Evolutionary conservation across 208 protist species (phyloP).

Genomic region (Trypanosoma lewisi): DNA sequence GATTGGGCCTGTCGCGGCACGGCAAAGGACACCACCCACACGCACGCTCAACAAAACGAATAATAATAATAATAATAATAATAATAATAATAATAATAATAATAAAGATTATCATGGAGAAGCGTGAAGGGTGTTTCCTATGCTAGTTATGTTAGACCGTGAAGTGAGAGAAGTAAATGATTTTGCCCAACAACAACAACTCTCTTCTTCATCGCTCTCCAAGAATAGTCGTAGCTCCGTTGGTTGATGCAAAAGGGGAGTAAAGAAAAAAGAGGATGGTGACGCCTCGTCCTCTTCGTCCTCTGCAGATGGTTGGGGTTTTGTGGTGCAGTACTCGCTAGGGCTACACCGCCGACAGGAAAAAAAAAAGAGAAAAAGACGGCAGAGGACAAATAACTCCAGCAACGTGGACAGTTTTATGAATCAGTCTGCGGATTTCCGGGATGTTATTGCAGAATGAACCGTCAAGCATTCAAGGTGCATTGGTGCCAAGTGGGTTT

Average conservation of each 20-base stretch:
- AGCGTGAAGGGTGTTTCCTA: conserved; percentile 14
- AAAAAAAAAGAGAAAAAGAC: too few species aligned
- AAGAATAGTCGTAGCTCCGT: not conserved
- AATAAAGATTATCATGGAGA: too few species aligned
- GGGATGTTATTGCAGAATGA: conserved; percentile 27
- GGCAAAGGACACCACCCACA: not conserved
- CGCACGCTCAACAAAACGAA: not conserved
- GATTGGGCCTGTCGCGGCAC: not conserved
- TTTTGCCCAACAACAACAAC: not conserved
- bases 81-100: conserved; percentile 5
- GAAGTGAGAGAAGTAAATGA: conserved; percentile 2
- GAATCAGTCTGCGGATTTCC: conserved; percentile 35
- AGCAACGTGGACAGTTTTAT: conserved; percentile 37
- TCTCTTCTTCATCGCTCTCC: not conserved
- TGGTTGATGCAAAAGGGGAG: not conserved
- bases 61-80: conserved; percentile 1
- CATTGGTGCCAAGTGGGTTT: conserved; percentile 17
- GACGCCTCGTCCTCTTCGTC: too few species aligned
- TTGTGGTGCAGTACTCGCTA: too few species aligned
- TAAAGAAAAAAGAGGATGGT: too few species aligned
- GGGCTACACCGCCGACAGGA: too few species aligned
- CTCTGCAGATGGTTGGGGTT: too few species aligned
- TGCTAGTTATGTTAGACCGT: not conserved
- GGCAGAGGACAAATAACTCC: not conserved
- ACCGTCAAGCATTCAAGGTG: conserved; percentile 15